Evolutionary conservation across 768 basidiomycete species (phyloP).

Genomic region (Kwoniella newhampshirensis): DNA sequence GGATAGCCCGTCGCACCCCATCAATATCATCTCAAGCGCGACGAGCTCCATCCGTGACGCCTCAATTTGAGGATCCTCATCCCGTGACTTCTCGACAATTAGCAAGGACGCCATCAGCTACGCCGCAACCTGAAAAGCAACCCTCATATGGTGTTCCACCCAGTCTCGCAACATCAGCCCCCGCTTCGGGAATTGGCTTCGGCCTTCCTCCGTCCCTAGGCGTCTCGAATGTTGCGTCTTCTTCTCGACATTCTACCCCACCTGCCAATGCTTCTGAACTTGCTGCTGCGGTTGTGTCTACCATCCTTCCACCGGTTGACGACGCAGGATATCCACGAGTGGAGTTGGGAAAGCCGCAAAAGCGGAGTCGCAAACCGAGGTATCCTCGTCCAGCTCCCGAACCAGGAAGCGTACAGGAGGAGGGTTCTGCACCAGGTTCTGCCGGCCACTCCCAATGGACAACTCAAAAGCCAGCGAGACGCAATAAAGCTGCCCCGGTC

Average conservation of each 20-base stretch:
- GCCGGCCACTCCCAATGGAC: not conserved
- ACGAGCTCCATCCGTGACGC: conserved; percentile 14
- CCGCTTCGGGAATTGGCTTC: too few species aligned
- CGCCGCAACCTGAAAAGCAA: not conserved
- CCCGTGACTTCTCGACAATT: conserved; percentile 1
- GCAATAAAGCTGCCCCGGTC: conserved; percentile 7
- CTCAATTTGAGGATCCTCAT: conserved; percentile 10
- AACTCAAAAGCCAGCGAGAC: conserved; percentile 2
- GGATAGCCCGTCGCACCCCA: conserved; percentile 15
- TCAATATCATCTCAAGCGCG: conserved; percentile 12
- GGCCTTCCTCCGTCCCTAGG: conserved; percentile 2
- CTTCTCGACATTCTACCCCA: conserved; percentile 8
- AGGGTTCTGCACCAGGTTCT: not conserved
- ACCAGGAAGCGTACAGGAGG: not conserved
- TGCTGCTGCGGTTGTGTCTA: conserved; percentile 14
- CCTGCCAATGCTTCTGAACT: conserved; percentile 6
- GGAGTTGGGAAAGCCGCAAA: too few species aligned
- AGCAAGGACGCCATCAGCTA: not conserved
- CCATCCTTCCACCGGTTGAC: not conserved
- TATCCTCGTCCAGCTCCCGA: not conserved
- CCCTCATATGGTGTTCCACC: not conserved
- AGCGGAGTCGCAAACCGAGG: not conserved
- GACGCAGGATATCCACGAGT: not conserved
- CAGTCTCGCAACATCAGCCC: too few species aligned
- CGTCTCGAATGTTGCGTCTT: not conserved